phyloP scores from a whole-genome alignment of 768 basidiomycete genomes.

The Suillus sp. region DNA sequence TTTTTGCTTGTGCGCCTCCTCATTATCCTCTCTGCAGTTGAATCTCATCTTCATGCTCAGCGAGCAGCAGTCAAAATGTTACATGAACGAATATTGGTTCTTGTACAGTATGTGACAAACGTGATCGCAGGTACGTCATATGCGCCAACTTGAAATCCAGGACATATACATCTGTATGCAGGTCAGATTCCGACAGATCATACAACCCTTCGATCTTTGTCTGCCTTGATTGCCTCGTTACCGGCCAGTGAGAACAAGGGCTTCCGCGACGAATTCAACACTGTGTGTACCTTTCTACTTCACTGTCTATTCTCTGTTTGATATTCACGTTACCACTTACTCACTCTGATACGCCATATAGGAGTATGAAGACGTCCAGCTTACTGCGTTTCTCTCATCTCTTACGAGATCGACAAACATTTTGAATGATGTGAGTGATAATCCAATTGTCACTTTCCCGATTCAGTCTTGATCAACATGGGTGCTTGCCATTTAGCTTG shows the following conservation, averaged over 20 bases:
- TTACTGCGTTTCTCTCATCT: constrained; percentile 85
- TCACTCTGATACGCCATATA: constrained; percentile 31
- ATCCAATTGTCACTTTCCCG: constrained; percentile 9
- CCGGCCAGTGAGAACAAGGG: constrained; percentile 82
- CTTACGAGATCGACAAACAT: constrained; percentile 88
- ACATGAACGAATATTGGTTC: constrained; percentile 82
- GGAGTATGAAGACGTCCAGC: constrained; percentile 96
- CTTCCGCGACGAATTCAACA: constrained; percentile 89
- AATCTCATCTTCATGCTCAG: constrained; percentile 88
- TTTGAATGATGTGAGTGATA: constrained; percentile 82
- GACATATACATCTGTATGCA: constrained; percentile 28
- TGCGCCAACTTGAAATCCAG: not conserved
- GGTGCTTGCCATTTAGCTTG: constrained; percentile 47
- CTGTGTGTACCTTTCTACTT: constrained; percentile 47
- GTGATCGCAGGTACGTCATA: constrained; percentile 65
- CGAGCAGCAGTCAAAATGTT: constrained; percentile 97
- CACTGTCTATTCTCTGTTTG: too few species aligned
- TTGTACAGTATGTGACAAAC: constrained; percentile 84
- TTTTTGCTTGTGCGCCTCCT: constrained; percentile 1
- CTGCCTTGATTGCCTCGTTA: constrained; percentile 84
- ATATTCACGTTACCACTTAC: constrained; percentile 4
- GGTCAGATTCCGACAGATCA: constrained; percentile 80
- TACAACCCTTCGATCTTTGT: constrained; percentile 77
- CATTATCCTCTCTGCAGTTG: constrained; percentile 53
- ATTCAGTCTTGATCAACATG: constrained; percentile 17